Base-by-base conservation (phyloP, 768 basidiomycete species). In the Tephrocybe sp. region DNA sequence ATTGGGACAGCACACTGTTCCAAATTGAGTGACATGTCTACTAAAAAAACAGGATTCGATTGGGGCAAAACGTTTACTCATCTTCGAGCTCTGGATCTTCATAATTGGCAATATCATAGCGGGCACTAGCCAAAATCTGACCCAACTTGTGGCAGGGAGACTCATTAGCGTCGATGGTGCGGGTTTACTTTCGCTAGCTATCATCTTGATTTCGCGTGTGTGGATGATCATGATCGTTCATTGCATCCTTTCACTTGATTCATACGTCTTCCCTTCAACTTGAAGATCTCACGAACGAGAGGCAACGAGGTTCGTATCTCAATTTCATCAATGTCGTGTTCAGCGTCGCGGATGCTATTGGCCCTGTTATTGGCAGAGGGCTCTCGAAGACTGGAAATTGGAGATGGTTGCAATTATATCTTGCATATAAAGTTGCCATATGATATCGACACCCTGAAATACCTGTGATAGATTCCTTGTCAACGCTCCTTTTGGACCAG, bases 291-390 rank as follows among this genome's bases (percentile, higher is more conserved):
- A 62, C 64, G 6, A 55, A 58, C 32, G 64, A 64, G 49, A 49
- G 56, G 30, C 64, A 65, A 41, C 51, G 64, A 18, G 59, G 59
- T n/a, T 53, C 61, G 9, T 64, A 64, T 44, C 57, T 64, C 44
- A 65, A 64, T 39, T 44, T 65, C 8, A 50, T 65, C 28, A 64
- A 64, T 35, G 47, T 59, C 16, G 57, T 58, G 2, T 65, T 65
- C 44, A 61, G 56, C 21, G 35, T 65, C 3, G 46, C 60, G n/a
- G 62, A 65, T 36, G 57, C 61, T 16, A 38, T 61, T 9, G 64
- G 62, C 5, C 64, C 64, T 37, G 49, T 61, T 27, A 48, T 65
- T 25, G 62, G 62, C 4, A 56, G 60, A 25, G 62, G 56, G 4
- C 51, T 65, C 9, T 50, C 60, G 3, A 57, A 58, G 41, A 59